phyloP scores from a whole-genome alignment of 306 rosid genomes.

The Prunus davidiana region DNA sequence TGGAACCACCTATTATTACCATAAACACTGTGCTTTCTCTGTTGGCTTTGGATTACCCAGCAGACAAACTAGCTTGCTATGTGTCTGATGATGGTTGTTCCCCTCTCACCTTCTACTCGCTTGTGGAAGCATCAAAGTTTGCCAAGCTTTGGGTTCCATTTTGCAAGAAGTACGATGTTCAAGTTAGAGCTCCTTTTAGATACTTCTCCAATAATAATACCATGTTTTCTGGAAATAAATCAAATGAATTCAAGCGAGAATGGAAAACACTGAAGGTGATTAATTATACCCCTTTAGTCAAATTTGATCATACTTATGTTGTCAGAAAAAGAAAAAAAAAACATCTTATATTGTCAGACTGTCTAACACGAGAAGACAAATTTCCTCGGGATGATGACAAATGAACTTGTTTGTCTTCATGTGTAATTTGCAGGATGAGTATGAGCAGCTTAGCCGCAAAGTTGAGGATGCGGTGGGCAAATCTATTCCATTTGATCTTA shows the following conservation, averaged over 20 bases:
- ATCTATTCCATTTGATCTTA: constrained; percentile 1
- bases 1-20: constrained; percentile 63
- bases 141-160: constrained; percentile 65
- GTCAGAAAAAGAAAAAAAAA: not conserved
- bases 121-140: constrained; percentile 49
- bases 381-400: not conserved
- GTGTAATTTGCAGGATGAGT: constrained; percentile 44
- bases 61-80: constrained; percentile 65
- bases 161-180: constrained; percentile 48
- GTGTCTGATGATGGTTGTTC: constrained; percentile 72
- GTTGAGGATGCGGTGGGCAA: constrained; percentile 30
- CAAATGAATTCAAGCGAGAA: constrained; percentile 17
- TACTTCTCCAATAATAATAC: constrained; percentile 26
- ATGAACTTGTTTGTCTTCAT: not conserved
- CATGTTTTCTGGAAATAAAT: not conserved
- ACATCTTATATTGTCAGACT: too few species aligned
- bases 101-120: constrained; percentile 52
- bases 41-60: constrained; percentile 68
- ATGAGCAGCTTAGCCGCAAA: constrained; percentile 34
- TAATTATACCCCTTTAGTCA: too few species aligned
- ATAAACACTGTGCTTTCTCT: constrained; percentile 63
- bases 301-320: not conserved
- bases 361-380: not conserved
- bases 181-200: constrained; percentile 57
- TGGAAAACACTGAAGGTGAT: constrained; percentile 43